Evolutionary conservation across 352 stramenopile genomes (phyloP), one percentile per base, ranked within the genome.

Genomic region (Pythium aphanidermatum): DNA sequence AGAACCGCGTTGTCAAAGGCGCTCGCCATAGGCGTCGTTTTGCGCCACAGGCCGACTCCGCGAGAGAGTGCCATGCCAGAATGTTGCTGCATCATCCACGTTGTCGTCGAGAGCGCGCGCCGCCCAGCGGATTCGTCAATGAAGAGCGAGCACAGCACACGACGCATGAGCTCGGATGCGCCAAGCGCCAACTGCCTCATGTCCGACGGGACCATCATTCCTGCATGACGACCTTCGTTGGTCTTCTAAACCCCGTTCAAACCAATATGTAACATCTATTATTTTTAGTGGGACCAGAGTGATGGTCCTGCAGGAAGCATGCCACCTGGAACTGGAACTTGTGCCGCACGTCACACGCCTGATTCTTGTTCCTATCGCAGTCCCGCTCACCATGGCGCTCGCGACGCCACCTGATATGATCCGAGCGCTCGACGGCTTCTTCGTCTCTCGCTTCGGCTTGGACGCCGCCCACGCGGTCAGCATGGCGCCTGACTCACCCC

Each of bases 1-100:
- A 88, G 60, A 47, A 82, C 71, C 8, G 63, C 48, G 45, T 84
- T 91, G 56, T 89, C 74, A 39, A 86, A 81, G 28, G 12, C 45
- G 8, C 50, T 45, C 24, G 46, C 38, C 6, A 60, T 13, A 29
- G 58, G 61, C 21, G 63, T 43, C 28, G 30, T 46, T 37, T 65
- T 73, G 35, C 65, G 68, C 77, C 77, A 89, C 34, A 71, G 46
- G 38, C 66, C 67, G 10, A 31, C 24, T 39, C 55, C 55, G 44
- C 24, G 55, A n/a, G 48, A 41, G 55, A 63, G 43, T 23, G 35
- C 5, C 13, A 40, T 12, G 13, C 19, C 13, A 31, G n/a, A 24
- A n/a, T n/a, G 41, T n/a, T 19, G 41, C 16, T 8, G 32, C 32
- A 5, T 38, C 10, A n/a, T 55, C 17, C 16, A 14, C 27, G 28